phyloP scores from a whole-genome alignment of 1,284 basidiomycete species.

The Tausonia pullulans region DNA sequence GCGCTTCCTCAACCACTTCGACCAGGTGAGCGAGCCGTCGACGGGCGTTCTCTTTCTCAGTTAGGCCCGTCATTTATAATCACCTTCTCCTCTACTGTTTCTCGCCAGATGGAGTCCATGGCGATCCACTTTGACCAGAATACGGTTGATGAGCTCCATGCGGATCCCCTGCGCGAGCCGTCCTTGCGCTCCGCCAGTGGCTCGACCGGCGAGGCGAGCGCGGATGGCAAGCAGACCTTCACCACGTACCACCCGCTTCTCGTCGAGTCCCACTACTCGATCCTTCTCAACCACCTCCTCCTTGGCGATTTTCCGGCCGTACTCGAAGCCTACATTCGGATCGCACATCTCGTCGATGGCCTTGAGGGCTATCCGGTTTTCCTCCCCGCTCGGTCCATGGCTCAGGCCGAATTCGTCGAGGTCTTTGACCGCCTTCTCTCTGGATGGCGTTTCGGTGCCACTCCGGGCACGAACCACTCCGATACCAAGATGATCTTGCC shows the following conservation, averaged over 20 bases:
- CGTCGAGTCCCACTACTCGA: slow-evolving; percentile 66
- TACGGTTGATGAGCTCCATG: slow-evolving; percentile 4
- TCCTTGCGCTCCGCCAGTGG: background rate
- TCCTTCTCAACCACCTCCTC: slow-evolving; percentile 57
- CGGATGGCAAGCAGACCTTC: slow-evolving; percentile 32
- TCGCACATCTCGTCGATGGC: slow-evolving; percentile 56
- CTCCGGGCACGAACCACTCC: slow-evolving; percentile 11
- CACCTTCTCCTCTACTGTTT: background rate
- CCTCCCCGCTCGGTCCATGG: slow-evolving; percentile 66
- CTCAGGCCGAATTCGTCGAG: slow-evolving; percentile 71
- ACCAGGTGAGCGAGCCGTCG: slow-evolving; percentile 34
- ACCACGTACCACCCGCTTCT: slow-evolving; percentile 75
- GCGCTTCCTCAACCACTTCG: slow-evolving; percentile 64
- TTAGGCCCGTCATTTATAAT: background rate
- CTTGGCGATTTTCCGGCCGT: slow-evolving; percentile 55
- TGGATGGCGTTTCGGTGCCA: slow-evolving; percentile 49
- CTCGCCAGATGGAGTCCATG: slow-evolving; percentile 7
- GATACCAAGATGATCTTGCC: slow-evolving; percentile 22
- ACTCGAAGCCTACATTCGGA: slow-evolving; percentile 49
- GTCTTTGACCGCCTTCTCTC: slow-evolving; percentile 59
- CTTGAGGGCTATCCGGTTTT: slow-evolving; percentile 75
- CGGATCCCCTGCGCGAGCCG: no score
- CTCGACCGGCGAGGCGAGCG: background rate
- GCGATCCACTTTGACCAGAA: slow-evolving; percentile 10
- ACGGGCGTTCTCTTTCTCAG: slow-evolving; percentile 4